phyloP scores from a whole-genome alignment of 225 moss, liverwort and hornwort species.

The Bryum argenteum region DNA sequence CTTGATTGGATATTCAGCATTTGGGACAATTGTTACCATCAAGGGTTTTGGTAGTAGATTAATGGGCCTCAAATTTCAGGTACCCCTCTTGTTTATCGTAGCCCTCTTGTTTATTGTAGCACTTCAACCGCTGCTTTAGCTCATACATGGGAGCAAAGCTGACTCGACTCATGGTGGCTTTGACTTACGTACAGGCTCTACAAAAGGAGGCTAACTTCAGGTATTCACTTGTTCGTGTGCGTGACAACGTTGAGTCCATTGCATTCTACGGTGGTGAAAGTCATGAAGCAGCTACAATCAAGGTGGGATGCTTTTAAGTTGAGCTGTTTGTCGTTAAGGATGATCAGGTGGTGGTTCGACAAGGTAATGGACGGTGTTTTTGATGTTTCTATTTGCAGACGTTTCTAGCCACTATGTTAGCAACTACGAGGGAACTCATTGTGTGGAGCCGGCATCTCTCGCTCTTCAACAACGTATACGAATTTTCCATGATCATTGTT shows the following conservation, averaged over 20 bases:
- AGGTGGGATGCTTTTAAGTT: constrained; percentile 38
- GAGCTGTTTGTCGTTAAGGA: not conserved
- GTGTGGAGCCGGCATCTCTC: constrained; percentile 84
- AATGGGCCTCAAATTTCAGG: constrained; percentile 92
- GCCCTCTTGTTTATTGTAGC: not conserved
- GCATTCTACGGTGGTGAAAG: constrained; percentile 93
- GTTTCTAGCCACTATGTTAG: constrained; percentile 73
- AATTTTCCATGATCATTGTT: constrained; percentile 91
- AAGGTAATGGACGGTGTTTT: constrained; percentile 4
- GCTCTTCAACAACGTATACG: constrained; percentile 87
- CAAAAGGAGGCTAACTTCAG: constrained; percentile 97
- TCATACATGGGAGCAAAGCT: not conserved
- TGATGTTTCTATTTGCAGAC: constrained; percentile 44
- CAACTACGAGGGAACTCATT: constrained; percentile 80
- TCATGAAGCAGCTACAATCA: constrained; percentile 75
- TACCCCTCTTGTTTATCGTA: constrained; percentile 12
- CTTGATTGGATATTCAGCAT: constrained; percentile 72
- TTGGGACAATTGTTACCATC: constrained; percentile 82
- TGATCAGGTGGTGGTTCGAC: not conserved
- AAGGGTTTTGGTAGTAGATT: constrained; percentile 81
- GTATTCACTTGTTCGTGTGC: constrained; percentile 91
- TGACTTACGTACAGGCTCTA: constrained; percentile 52
- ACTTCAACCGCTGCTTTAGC: not conserved
- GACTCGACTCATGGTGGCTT: constrained; percentile 10
- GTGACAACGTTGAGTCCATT: constrained; percentile 95